Conservation (phyloP, 75 land plant genomes). For the Gnetum montanum region DNA sequence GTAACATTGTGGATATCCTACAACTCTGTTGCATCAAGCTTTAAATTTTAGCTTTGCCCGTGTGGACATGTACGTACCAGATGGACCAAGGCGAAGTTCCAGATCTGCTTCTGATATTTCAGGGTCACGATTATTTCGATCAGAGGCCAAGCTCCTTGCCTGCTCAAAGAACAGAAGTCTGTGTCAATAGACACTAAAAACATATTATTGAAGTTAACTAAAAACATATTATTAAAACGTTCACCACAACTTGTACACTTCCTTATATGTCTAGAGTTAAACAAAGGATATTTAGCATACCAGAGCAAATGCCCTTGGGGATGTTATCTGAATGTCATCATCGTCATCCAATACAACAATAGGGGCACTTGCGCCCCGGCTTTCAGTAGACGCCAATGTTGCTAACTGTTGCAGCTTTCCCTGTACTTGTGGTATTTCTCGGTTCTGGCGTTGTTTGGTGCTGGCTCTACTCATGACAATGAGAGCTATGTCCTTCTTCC, state of each 20-base stretch:
- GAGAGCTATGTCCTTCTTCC: not conserved
- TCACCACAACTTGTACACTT: no score
- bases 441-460: not conserved
- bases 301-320: conserved; percentile 8
- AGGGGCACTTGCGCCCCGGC: not conserved
- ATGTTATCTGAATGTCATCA: conserved; percentile 8
- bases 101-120: not conserved
- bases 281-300: not conserved
- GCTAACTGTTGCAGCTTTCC: not conserved
- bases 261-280: not conserved
- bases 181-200: not conserved
- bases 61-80: not conserved
- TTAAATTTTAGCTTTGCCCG: not conserved
- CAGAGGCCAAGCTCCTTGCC: not conserved
- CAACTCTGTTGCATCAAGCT: no score
- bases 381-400: not conserved
- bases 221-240: no score
- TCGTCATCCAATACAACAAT: conserved; percentile 5
- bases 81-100: conserved; percentile 5
- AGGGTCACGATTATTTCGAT: not conserved
- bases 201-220: not conserved
- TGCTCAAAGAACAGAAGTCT: not conserved
- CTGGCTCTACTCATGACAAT: conserved; percentile 1
- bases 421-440: not conserved
- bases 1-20: no score